Base-by-base conservation (phyloP, 2,329 filamentous ascomycete species). In the Acrocalymma vagum region DNA sequence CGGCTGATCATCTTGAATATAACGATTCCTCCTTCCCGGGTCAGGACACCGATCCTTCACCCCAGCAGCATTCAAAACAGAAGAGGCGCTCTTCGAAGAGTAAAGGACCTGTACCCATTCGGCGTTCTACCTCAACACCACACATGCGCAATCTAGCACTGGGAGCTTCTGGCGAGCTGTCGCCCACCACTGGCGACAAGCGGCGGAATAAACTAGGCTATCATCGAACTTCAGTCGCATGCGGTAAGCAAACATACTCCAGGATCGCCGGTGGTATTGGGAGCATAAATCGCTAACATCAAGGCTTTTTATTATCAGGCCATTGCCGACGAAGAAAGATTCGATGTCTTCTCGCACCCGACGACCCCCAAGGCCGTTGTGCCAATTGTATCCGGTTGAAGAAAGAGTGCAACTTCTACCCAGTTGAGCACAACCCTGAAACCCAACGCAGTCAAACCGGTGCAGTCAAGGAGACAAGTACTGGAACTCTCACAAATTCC, bases 301-400 rank as follows among this genome's bases (percentile, higher is more conserved):
- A 43, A 30, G 29, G 24, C 14, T 45, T 20, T 18, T n/a, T n/a
- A n/a, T n/a, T n/a, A n/a, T n/a, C 60, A 96, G 93, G 87, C 40
- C 90, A 96, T 67, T 97, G 93, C 68, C 88, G 93, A 62, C 82
- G 89, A 65, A 86, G 93, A 57, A 97, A 97, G 73, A 97, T 97
- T 49, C 82, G 93, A 72, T 97, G 93, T 70, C 83, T 96, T 35
- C 80, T 90, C 28, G 84, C 88, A 7, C 79, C 83, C 32, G 84
- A 85, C 51, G 90, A 95, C 56, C 67, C 78, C 8, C 83, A 89
- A 61, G 85, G 85, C 29, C 85, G 91, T 51, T 97, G 93, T 72
- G 83, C 87, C 52, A 96, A 95, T 74, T 97, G 93, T 72, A 95
- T 96, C 60, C 85, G 91, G 30, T 75, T 97, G 63, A 95, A 95